Base-by-base conservation (phyloP, 2,329 filamentous ascomycete species). In the Arthrobotrys sinensis region DNA sequence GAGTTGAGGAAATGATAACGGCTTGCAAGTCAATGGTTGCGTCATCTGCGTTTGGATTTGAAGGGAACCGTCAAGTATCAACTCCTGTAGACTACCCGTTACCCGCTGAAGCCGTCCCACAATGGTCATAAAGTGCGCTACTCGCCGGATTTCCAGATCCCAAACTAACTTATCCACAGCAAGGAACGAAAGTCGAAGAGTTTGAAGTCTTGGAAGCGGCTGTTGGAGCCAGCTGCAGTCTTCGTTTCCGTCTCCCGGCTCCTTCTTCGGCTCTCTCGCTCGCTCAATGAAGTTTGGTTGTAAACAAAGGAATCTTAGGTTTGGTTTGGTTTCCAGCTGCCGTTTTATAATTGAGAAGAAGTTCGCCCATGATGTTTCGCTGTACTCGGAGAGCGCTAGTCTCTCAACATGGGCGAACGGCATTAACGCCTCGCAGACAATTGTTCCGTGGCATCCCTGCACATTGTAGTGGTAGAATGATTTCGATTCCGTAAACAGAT, bases 241-340 rank as follows among this genome's bases (percentile, higher is more conserved):
- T 14, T 38, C 7, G 12, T 38, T 57, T 21, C 28, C 12, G 8
- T 14, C 36, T n/a, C 14, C n/a, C 0, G 19, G 19, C 1, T 60
- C n/a, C 11, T 4, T 4, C 11, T n/a, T 43, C 4, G 55, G 55
- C 16, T 36, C 55, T 36, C 12, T 21, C 5, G 34, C 55, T 2
- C 55, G 55, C 19, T 60, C 55, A 1, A 36, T n/a, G 19, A 71
- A 7, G 21, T 63, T 63, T 16, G 67, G 55, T 43, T 63, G 19
- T 34, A 72, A 14, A 16, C 8, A 28, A 7, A 72, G 60, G 24
- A 38, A 24, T 36, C 40, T 65, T 2, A 76, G 45, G 2, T 36
- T 62, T 1, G 28, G 63, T 38, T 76, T 76, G 16, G 71, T 52
- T 24, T 67, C 71, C 32, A 76, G 12, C 14, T 76, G 71, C 7